phyloP scores from a whole-genome alignment of 768 basidiomycete genomes.

The Trametes maxima region DNA sequence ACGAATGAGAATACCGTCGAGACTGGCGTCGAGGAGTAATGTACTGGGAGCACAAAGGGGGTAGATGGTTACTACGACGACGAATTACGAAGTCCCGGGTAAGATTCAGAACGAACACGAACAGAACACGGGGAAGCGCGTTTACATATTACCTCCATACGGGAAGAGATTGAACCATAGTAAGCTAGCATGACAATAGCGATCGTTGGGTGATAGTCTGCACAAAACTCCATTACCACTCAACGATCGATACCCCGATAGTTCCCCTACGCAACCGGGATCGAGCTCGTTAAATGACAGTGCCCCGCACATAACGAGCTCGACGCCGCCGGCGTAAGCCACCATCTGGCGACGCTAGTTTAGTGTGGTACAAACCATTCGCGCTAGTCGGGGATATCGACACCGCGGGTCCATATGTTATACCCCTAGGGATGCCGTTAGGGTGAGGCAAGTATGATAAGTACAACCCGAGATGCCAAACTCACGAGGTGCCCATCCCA shows the following conservation, averaged over 20 bases:
- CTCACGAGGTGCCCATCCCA: constrained; percentile 68
- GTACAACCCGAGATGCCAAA: background rate
- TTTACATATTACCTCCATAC: constrained; percentile 7
- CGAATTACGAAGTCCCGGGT: background rate
- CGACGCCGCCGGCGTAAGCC: background rate
- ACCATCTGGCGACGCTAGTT: background rate
- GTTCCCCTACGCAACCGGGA: background rate
- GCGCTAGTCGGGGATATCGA: background rate
- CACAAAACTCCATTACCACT: background rate
- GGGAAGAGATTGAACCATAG: constrained; percentile 4
- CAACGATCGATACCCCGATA: background rate
- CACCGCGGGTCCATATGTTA: background rate
- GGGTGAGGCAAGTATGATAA: too few relatives aligned
- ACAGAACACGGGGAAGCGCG: background rate
- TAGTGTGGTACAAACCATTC: background rate
- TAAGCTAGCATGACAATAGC: constrained; percentile 8
- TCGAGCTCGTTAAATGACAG: too few relatives aligned
- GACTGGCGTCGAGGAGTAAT: background rate
- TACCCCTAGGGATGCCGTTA: constrained; percentile 6
- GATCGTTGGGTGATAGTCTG: constrained; percentile 14
- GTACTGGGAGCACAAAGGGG: background rate
- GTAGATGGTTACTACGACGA: background rate
- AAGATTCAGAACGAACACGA: background rate
- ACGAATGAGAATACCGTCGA: constrained; percentile 8
- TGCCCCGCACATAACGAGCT: background rate